These are phyloP conservation scores for Kurtzmaniella fragi DNA, from an alignment of 805 yeast species.

Conservation along the genomic window DNA sequence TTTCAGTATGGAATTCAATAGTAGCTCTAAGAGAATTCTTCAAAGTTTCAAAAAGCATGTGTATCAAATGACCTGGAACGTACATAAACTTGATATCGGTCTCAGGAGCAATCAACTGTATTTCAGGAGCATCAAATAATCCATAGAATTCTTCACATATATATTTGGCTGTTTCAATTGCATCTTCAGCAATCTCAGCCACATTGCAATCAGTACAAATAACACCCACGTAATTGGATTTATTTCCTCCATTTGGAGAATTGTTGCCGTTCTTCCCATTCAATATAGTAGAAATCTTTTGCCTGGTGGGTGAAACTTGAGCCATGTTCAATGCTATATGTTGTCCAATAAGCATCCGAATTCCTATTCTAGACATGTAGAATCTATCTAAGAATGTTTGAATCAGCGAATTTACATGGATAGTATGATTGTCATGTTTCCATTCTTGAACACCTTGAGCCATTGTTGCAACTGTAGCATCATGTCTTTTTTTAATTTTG, in stretches of 20 bases:
- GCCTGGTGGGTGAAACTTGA: conserved; percentile 42
- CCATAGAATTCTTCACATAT: conserved; percentile 92
- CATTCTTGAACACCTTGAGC: conserved; percentile 92
- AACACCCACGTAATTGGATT: conserved; percentile 74
- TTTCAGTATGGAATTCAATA: conserved; percentile 69
- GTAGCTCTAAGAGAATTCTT: conserved; percentile 87
- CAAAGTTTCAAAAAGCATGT: conserved; percentile 83
- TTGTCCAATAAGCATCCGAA: conserved; percentile 92
- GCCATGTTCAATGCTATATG: conserved; percentile 78
- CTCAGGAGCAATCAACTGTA: conserved; percentile 69
- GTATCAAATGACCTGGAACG: conserved; percentile 89
- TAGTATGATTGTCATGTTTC: conserved; percentile 51
- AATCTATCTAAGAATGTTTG: conserved; percentile 81
- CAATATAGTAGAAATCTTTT: conserved; percentile 28
- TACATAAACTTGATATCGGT: conserved; percentile 77
- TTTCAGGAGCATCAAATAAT: conserved; percentile 78
- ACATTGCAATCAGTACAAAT: conserved; percentile 83
- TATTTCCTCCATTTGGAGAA: conserved; percentile 6
- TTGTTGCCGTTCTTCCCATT: conserved; percentile 21
- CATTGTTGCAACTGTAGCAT: conserved; percentile 87
- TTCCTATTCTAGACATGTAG: conserved; percentile 88
- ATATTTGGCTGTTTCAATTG: conserved; percentile 84
- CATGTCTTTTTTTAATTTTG: conserved; percentile 77
- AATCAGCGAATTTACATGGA: conserved; percentile 61
- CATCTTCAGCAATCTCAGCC: conserved; percentile 78